Conservation (phyloP, 129 eudicot species). For the Scalesia atractyloides region DNA sequence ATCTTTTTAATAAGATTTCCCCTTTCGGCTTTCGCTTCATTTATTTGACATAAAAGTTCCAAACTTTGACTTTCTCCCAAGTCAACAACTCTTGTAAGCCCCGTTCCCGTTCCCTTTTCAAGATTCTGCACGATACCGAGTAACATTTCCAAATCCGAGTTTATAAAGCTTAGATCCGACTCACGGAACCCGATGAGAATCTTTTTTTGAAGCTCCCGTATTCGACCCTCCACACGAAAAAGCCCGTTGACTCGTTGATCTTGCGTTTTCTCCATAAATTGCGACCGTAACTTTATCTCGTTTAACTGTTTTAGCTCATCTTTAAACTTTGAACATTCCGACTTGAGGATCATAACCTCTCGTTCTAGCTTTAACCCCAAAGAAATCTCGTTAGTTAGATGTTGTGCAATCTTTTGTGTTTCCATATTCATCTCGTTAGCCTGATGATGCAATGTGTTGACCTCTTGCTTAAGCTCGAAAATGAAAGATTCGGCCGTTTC, state of each 20-base stretch:
- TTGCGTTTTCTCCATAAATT: constrained; percentile 22
- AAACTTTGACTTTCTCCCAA: constrained; percentile 52
- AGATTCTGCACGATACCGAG: constrained; percentile 51
- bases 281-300: constrained; percentile 44
- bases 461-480: constrained; percentile 62
- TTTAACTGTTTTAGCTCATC: constrained; percentile 56
- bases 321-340: constrained; percentile 66
- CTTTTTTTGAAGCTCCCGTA: constrained; percentile 62
- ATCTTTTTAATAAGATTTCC: constrained; percentile 69
- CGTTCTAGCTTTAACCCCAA: constrained; percentile 60
- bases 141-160: constrained; percentile 58
- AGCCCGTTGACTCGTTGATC: constrained; percentile 47
- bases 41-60: constrained; percentile 66
- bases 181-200: constrained; percentile 39
- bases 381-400: constrained; percentile 59
- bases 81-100: constrained; percentile 43
- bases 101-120: constrained; percentile 54
- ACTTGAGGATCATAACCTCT: constrained; percentile 64
- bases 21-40: constrained; percentile 72
- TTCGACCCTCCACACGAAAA: constrained; percentile 51
- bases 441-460: constrained; percentile 61
- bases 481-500: constrained; percentile 76
- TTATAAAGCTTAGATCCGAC: constrained; percentile 48
- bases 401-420: constrained; percentile 59
- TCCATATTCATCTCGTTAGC: constrained; percentile 68